phyloP scores from a whole-genome alignment of 768 basidiomycete genomes.

The Cubamyces sp. region DNA sequence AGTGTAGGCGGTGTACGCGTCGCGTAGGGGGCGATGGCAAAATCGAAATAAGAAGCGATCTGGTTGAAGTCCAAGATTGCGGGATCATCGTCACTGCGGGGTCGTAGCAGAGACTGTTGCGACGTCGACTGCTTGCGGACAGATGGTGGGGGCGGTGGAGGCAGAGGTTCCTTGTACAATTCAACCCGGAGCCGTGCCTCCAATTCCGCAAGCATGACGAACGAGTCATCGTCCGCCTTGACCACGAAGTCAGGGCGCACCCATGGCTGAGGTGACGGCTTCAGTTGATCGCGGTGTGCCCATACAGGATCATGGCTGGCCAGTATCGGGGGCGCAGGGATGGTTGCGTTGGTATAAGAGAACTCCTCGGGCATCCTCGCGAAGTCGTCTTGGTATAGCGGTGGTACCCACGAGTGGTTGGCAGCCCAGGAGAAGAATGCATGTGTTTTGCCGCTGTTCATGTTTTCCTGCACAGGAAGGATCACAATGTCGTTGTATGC shows the following conservation, averaged over 20 bases:
- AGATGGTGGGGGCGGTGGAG: constrained; percentile 12
- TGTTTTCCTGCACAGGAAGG: constrained; percentile 86
- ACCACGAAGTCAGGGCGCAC: constrained; percentile 89
- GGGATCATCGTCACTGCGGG: constrained; percentile 1
- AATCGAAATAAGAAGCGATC: constrained; percentile 9
- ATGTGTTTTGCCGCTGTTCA: constrained; percentile 94
- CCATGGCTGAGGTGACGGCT: constrained; percentile 58
- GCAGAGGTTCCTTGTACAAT: constrained; percentile 48
- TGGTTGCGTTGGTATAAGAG: constrained; percentile 67
- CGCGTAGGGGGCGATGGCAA: constrained; percentile 3
- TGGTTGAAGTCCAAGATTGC: constrained; percentile 11
- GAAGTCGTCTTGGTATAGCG: constrained; percentile 58
- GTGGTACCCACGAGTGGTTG: constrained; percentile 88
- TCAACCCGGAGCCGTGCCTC: constrained; percentile 86
- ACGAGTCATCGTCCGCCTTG: constrained; percentile 95
- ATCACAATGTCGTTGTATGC: constrained; percentile 87
- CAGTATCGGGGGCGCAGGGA: constrained; percentile 52
- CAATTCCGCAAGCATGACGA: constrained; percentile 92
- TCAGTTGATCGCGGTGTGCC: constrained; percentile 54
- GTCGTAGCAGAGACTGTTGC: background rate
- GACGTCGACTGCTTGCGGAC: constrained; percentile 5
- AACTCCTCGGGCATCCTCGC: constrained; percentile 50
- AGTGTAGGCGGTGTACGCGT: constrained; percentile 9
- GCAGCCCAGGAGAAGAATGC: constrained; percentile 94
- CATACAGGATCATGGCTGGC: constrained; percentile 71